These are phyloP conservation scores for Trichoderma afroharzianum DNA, from an alignment of 2,329 filamentous ascomycete genomes.

Conservation along the genomic window DNA sequence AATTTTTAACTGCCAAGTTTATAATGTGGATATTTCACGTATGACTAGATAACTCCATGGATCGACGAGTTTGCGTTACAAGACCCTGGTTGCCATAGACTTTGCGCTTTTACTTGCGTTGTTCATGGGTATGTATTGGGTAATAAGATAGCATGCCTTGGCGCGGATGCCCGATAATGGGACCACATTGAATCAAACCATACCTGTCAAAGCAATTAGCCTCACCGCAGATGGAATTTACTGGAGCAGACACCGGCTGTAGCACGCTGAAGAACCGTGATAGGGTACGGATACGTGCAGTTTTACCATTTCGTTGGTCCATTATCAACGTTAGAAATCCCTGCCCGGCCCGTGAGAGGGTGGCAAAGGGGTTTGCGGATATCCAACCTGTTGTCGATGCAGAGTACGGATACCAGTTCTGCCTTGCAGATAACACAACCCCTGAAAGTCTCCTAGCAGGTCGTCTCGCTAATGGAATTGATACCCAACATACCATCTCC, in stretches of 20 bases:
- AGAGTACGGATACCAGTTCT: neutral
- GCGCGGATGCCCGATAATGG: neutral
- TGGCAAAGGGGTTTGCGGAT: neutral
- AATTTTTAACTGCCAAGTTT: neutral
- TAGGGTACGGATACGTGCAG: neutral
- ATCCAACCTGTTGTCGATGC: neutral
- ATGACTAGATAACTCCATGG: neutral
- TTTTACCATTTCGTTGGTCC: neutral
- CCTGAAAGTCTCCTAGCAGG: neutral
- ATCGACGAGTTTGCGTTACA: neutral
- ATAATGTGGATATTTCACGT: neutral
- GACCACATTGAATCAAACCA: neutral
- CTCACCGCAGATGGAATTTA: neutral
- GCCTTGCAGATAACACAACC: slow-evolving; percentile 1
- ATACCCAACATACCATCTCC: neutral
- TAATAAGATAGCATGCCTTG: neutral
- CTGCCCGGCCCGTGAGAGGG: neutral
- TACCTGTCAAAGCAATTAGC: neutral
- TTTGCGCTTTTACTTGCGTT: neutral
- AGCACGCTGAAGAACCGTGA: neutral
- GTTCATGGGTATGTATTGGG: neutral
- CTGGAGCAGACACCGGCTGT: neutral
- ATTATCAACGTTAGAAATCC: neutral
- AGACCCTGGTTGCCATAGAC: neutral
- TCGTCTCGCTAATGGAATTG: neutral